phyloP scores from a whole-genome alignment of 78 protist genomes.

The Dictyostelium discoideum region DNA sequence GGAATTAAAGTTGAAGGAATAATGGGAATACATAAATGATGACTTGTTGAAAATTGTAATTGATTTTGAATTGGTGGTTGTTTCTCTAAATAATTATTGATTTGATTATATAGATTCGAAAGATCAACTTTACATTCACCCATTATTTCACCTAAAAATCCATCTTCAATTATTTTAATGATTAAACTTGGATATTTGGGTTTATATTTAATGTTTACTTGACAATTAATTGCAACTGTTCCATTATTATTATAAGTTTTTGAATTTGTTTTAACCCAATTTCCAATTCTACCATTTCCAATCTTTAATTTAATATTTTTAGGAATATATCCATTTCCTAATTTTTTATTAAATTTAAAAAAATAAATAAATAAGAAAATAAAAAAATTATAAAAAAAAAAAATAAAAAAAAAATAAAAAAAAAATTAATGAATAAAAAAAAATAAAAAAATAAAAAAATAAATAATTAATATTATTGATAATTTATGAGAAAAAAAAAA shows the following conservation, averaged over 20 bases:
- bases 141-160: constrained; percentile 34
- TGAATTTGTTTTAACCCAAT: constrained; percentile 52
- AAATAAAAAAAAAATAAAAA: too few relatives aligned
- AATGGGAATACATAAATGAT: constrained; percentile 2
- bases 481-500: neutral
- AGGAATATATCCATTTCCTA: constrained; percentile 11
- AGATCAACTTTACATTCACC: constrained; percentile 60
- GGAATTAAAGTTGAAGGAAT: neutral
- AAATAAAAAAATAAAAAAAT: neutral
- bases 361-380: too few relatives aligned
- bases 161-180: constrained; percentile 39
- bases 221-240: constrained; percentile 2
- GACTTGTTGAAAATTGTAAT: neutral
- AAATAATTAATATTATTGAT: neutral
- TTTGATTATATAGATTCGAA: neutral
- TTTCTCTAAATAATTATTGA: neutral
- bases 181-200: constrained; percentile 33
- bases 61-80: neutral
- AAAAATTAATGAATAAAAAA: too few relatives aligned
- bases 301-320: constrained; percentile 42
- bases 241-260: neutral
- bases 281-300: constrained; percentile 61
- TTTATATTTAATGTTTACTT: constrained; percentile 20
- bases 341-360: too few relatives aligned
- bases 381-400: too few relatives aligned